These are phyloP conservation scores for Geotrichum fermentans DNA, from an alignment of 1,139 yeast species.

Conservation along the genomic window DNA sequence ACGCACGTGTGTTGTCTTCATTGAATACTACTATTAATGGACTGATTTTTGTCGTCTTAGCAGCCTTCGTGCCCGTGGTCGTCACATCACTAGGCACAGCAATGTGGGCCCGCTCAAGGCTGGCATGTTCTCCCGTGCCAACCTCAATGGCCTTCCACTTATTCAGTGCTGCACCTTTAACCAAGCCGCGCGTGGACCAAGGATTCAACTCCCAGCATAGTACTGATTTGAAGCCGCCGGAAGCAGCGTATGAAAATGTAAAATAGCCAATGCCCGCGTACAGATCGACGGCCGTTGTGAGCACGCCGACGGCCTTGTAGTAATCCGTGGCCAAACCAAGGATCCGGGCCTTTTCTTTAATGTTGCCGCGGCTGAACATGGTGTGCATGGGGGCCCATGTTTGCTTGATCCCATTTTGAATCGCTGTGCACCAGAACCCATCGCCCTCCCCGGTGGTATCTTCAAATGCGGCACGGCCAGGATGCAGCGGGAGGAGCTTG, in stretches of 20 bases:
- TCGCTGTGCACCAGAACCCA: constrained; percentile 69
- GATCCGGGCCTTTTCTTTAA: constrained; percentile 72
- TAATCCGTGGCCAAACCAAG: constrained; percentile 27
- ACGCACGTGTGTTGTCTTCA: constrained; percentile 56
- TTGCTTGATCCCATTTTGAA: constrained; percentile 73
- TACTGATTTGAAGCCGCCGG: constrained; percentile 46
- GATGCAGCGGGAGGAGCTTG: constrained; percentile 11
- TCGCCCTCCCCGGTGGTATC: constrained; percentile 55
- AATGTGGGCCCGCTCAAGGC: background rate
- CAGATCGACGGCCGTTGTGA: constrained; percentile 54
- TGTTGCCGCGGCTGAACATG: constrained; percentile 87
- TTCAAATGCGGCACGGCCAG: constrained; percentile 32
- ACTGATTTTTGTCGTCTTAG: background rate
- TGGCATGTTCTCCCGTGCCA: background rate
- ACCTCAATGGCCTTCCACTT: constrained; percentile 37
- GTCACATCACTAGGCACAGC: background rate
- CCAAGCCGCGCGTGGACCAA: constrained; percentile 74
- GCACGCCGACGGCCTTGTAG: background rate
- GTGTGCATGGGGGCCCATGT: constrained; percentile 82
- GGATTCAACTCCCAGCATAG: constrained; percentile 84
- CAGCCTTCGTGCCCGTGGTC: background rate
- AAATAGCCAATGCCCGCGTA: constrained; percentile 89
- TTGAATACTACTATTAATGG: constrained; percentile 47
- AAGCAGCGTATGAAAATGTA: constrained; percentile 59
- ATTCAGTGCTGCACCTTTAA: constrained; percentile 50